Base-by-base conservation (phyloP, 2,329 filamentous ascomycete genomes). In the Chaetomium globosum region DNA sequence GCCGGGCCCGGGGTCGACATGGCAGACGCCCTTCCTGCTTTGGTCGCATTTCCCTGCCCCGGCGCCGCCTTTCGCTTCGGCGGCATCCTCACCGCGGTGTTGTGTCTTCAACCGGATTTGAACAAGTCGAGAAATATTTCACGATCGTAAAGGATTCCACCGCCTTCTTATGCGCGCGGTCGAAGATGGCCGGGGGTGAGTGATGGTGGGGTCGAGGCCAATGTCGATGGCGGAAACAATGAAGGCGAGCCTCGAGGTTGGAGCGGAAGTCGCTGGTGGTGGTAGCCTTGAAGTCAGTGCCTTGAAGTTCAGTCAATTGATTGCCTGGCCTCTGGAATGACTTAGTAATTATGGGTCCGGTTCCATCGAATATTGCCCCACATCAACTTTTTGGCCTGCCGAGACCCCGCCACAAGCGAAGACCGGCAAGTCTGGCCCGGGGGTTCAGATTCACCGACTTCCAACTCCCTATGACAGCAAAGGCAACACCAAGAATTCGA, bases 61-160 rank as follows among this genome's bases (percentile, higher is more conserved):
- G 74, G 71, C 67, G 75, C 73, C 67, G 89, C 89, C 80, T 92
- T 92, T 74, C 89, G 84, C 79, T 92, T 92, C 21, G 83, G 81
- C 68, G 89, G 85, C 89, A 92, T 92, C 65, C 65, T 75, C 39
- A 52, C 46, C 31, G 67, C 9, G 46, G 23, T 10, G 8, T 19
- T 19, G 23, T n/a, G 10, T 49, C 28, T 49, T 43, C 36, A 26
- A 36, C 21, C 48, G 16, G 39, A 12, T 31, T 26, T 5, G 16
- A 5, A 16, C 26, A 8, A 46, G 51, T 55, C 26, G 39, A 33
- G 51, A 26, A 55, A 23, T 26, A 33, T 19, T 43, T 5, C 16
- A 31, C 21, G 13, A 13, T 23, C 16, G 21, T 9, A 10, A 48
- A 16, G 13, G 21, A 33, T 16, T 61, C 28, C 10, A 39, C 28